Percentiles rank a stretch among this genome's conserved stretches.
Conservation (phyloP, 2,329 filamentous ascomycete species). For the Exutisphaerella laricina region DNA sequence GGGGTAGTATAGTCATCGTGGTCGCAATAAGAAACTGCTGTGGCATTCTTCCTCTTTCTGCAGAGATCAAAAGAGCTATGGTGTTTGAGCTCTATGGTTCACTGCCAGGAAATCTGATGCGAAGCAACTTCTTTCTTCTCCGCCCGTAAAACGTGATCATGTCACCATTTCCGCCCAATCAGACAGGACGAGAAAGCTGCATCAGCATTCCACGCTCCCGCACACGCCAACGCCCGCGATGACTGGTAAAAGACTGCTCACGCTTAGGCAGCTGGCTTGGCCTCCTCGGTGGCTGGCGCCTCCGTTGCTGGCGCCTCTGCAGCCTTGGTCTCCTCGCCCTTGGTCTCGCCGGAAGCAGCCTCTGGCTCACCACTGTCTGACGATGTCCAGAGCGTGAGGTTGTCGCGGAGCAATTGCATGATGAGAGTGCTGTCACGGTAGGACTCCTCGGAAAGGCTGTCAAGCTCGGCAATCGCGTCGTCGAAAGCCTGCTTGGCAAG, state of each 20-base stretch:
- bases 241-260: conserved; percentile 4
- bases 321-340: conserved; percentile 44
- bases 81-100: background rate
- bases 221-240: conserved; percentile 5
- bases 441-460: conserved; percentile 94
- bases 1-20: conserved; percentile 4
- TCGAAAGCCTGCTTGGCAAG: conserved; percentile 99
- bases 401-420: conserved; percentile 98
- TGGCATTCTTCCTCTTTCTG: conserved; percentile 4
- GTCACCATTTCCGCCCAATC: conserved; percentile 1
- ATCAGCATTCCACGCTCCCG: conserved; percentile 3
- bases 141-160: conserved; percentile 5
- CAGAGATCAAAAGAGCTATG: conserved; percentile 4
- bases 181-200: conserved; percentile 4
- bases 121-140: background rate
- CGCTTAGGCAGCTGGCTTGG: conserved; percentile 23
- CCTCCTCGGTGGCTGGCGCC: conserved; percentile 36
- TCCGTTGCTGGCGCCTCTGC: conserved; percentile 41
- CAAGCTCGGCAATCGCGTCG: conserved; percentile 96
- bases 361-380: conserved; percentile 80
- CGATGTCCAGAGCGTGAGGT: conserved; percentile 96
- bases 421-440: conserved; percentile 99
- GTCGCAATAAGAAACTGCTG: background rate
- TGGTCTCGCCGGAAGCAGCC: conserved; percentile 48
- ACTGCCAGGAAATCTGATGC: background rate